Conservation (phyloP, 257 asterid species). For the Solanum ossicruentum region DNA sequence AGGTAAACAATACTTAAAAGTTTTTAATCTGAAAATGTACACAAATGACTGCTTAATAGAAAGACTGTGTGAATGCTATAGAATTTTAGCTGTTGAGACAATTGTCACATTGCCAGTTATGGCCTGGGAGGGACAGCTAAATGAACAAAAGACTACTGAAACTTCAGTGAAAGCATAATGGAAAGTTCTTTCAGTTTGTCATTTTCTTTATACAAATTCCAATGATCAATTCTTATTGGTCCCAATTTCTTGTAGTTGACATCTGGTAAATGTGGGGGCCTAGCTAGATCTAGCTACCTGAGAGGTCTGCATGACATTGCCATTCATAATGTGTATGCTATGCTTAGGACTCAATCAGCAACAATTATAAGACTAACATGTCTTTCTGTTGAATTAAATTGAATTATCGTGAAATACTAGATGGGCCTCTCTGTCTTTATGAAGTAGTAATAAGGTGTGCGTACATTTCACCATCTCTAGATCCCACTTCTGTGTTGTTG, state of each 20-base stretch:
- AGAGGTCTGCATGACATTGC: background rate
- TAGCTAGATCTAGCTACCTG: background rate
- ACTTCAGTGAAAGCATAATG: background rate
- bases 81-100: background rate
- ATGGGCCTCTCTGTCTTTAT: too few species aligned
- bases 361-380: background rate
- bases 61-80: background rate
- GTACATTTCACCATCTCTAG: too few species aligned
- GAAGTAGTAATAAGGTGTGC: too few species aligned
- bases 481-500: too few species aligned
- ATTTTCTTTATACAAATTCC: background rate
- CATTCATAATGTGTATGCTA: background rate
- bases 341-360: background rate
- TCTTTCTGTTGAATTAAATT: background rate
- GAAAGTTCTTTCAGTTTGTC: conserved; percentile 3
- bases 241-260: background rate
- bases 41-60: background rate
- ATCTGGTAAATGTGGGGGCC: conserved; percentile 5
- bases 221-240: background rate
- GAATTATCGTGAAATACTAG: background rate
- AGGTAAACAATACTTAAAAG: too few species aligned
- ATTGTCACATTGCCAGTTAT: conserved; percentile 6
- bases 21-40: background rate
- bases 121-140: background rate
- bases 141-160: background rate